A percentile compares a stretch with the other conserved stretches of the same genome.
These are phyloP conservation scores for Pichiaceae sp. DNA, from an alignment of 1,139 yeast species.

Conservation along the genomic window DNA sequence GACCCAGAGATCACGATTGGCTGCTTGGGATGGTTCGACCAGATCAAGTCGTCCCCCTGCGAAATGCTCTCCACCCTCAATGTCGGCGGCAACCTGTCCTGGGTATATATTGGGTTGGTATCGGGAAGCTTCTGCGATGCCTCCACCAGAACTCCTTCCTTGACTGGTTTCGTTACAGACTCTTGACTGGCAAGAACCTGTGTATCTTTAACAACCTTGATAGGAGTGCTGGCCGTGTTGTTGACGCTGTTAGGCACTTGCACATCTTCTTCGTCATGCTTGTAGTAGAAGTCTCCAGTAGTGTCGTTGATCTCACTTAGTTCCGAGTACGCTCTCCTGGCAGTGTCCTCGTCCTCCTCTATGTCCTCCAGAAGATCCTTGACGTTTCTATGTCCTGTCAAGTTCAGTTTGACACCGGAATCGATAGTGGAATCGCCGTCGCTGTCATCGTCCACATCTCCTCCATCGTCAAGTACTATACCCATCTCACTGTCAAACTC, in stretches of 20 bases:
- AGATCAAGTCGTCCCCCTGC: background rate
- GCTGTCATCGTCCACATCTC: conserved; percentile 3
- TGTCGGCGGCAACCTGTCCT: background rate
- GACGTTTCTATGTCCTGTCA: conserved; percentile 9
- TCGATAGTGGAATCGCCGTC: conserved; percentile 12
- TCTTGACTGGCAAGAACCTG: conserved; percentile 3
- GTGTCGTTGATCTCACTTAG: conserved; percentile 3
- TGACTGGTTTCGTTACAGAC: background rate
- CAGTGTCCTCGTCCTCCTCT: conserved; percentile 3
- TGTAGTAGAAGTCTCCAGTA: background rate
- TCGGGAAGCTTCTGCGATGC: background rate
- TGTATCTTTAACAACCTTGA: background rate
- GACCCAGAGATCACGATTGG: no score
- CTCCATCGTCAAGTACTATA: conserved; percentile 10
- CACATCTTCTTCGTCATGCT: conserved; percentile 2
- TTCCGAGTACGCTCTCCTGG: background rate
- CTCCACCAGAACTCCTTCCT: background rate
- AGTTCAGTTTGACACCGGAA: conserved; percentile 15
- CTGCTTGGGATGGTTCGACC: background rate
- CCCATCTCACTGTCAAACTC: conserved; percentile 18
- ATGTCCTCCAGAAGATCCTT: conserved; percentile 6
- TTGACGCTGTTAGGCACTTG: conserved; percentile 3
- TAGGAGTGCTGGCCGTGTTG: background rate
- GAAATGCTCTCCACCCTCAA: background rate
- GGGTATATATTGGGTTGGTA: background rate